Conservation (phyloP, 305 asterid genomes). For the Solanum hybrid region DNA sequence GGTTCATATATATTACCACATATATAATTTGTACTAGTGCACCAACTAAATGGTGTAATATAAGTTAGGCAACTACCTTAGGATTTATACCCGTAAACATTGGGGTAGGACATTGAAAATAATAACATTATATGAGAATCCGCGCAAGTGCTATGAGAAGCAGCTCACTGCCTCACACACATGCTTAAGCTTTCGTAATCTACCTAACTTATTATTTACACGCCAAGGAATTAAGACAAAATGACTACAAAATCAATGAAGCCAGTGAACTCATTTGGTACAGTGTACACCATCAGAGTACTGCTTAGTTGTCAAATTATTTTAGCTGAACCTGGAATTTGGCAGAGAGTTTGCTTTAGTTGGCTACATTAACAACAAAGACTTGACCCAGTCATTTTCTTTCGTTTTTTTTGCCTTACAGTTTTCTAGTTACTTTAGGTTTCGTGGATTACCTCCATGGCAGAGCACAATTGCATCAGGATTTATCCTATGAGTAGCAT, state of each 20-base stretch:
- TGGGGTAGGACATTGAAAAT: background rate
- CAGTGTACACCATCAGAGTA: background rate
- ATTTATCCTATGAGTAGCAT: slow-evolving; percentile 70
- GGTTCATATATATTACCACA: background rate
- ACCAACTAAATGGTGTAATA: background rate
- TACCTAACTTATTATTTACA: background rate
- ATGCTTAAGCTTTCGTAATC: background rate
- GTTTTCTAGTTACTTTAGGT: background rate
- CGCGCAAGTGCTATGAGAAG: background rate
- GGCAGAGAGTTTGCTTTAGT: background rate
- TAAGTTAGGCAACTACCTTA: background rate
- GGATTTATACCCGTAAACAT: background rate
- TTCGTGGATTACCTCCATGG: slow-evolving; percentile 72
- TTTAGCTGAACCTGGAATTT: background rate
- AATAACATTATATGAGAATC: background rate
- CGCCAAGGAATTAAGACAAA: background rate
- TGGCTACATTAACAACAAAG: background rate
- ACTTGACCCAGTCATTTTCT: background rate
- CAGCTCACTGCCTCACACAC: background rate
- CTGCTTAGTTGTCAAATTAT: background rate
- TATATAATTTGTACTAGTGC: background rate
- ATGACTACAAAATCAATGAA: background rate
- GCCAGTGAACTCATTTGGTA: background rate
- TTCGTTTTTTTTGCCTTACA: background rate
- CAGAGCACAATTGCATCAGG: slow-evolving; percentile 74